These are phyloP conservation scores for Pythium chondricola DNA, from an alignment of 352 stramenopile species.

Conservation along the genomic window DNA sequence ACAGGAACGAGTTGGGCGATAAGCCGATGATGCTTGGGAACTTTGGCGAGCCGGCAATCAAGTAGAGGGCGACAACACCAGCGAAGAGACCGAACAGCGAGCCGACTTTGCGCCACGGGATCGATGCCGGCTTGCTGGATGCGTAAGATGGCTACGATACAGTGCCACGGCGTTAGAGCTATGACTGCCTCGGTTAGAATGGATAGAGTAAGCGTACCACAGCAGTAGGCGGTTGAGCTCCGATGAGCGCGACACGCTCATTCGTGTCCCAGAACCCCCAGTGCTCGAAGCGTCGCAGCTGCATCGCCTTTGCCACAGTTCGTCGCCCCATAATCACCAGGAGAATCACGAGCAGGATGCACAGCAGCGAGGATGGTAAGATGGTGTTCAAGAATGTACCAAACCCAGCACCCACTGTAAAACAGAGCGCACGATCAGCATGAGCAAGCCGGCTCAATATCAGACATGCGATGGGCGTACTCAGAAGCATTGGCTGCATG, in stretches of 20 bases:
- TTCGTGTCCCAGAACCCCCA: slow-evolving; percentile 28
- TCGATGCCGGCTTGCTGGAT: slow-evolving; percentile 28
- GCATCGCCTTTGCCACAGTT: slow-evolving; percentile 87
- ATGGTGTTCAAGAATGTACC: slow-evolving; percentile 91
- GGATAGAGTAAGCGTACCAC: too few species aligned
- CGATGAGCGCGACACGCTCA: slow-evolving; percentile 22
- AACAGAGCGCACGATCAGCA: neutral
- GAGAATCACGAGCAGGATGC: slow-evolving; percentile 85
- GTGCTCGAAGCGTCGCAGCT: slow-evolving; percentile 82
- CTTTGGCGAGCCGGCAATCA: slow-evolving; percentile 88
- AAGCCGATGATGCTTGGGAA: slow-evolving; percentile 89
- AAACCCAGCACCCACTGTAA: slow-evolving; percentile 50
- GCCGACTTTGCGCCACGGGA: slow-evolving; percentile 74
- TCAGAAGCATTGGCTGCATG: slow-evolving; percentile 91
- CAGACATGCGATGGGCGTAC: slow-evolving; percentile 24
- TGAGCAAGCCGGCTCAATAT: neutral
- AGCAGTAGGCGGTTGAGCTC: too few species aligned
- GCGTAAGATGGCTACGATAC: too few species aligned
- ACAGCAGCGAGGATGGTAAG: slow-evolving; percentile 85
- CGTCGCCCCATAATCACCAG: slow-evolving; percentile 82
- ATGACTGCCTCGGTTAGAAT: too few species aligned
- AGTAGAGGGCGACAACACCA: slow-evolving; percentile 87
- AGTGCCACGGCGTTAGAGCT: too few species aligned
- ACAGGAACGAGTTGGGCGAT: slow-evolving; percentile 65
- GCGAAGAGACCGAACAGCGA: slow-evolving; percentile 84